phyloP scores from a whole-genome alignment of 805 yeast species.

The Yarrowia sp. region DNA sequence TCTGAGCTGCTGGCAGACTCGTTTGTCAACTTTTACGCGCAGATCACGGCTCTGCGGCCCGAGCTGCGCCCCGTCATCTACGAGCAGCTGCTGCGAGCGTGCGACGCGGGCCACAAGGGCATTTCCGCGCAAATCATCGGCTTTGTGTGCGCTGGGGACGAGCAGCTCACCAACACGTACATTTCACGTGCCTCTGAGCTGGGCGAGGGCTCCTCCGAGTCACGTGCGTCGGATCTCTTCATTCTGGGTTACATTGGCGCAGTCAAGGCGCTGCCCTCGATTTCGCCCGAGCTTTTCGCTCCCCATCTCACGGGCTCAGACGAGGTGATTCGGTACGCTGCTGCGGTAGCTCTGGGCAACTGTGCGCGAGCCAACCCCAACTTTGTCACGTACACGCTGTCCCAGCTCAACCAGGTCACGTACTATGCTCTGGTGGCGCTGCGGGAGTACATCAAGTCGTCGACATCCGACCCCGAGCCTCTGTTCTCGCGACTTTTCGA shows the following conservation, averaged over 20 bases:
- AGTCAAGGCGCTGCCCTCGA: conserved; percentile 36
- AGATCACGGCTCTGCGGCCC: not conserved
- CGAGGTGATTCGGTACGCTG: conserved; percentile 44
- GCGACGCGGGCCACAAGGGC: conserved; percentile 9
- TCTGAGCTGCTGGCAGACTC: conserved; percentile 13
- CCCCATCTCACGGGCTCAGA: conserved; percentile 39
- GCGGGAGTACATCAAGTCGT: conserved; percentile 14
- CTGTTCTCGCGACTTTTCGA: conserved; percentile 4
- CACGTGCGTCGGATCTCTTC: conserved; percentile 34
- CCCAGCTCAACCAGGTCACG: not conserved
- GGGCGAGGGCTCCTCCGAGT: not conserved
- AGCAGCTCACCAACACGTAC: not conserved
- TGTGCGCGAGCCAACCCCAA: conserved; percentile 9
- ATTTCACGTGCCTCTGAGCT: not conserved
- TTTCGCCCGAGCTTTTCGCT: conserved; percentile 43
- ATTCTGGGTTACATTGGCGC: conserved; percentile 54
- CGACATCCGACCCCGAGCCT: not conserved
- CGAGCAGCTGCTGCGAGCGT: conserved; percentile 12
- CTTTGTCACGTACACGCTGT: not conserved
- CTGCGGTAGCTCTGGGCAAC: conserved; percentile 40
- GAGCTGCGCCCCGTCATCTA: conserved; percentile 7
- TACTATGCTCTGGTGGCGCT: conserved; percentile 15
- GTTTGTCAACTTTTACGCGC: conserved; percentile 17
- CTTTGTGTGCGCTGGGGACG: conserved; percentile 8
- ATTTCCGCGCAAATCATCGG: conserved; percentile 14